Evolutionary conservation across 2,329 filamentous ascomycete species (phyloP).

Genomic region (Neofusicoccum umdonicola): DNA sequence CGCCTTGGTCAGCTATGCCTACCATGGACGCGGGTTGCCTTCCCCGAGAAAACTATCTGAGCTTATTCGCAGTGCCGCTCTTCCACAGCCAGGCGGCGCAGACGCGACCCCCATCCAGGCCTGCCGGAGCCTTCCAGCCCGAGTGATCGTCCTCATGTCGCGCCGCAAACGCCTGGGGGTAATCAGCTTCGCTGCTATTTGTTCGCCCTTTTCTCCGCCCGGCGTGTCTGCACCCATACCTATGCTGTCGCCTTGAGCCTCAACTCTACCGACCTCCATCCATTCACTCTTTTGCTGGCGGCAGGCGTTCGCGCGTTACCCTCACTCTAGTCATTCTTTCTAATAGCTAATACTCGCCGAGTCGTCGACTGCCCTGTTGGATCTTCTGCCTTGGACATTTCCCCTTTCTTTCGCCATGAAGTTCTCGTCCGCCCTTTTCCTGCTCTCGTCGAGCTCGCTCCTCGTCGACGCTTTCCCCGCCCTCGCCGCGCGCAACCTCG

Average conservation of each 20-base stretch:
- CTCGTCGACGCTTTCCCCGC: slow-evolving; percentile 20
- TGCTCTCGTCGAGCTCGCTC: slow-evolving; percentile 17
- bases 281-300: slow-evolving; percentile 14
- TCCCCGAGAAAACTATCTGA: not conserved
- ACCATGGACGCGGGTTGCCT: not conserved
- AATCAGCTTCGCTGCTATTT: slow-evolving; percentile 11
- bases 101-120: not conserved
- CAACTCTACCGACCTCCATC: slow-evolving; percentile 9
- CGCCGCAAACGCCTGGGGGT: not conserved
- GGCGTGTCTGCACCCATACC: not conserved
- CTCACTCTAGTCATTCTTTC: slow-evolving; percentile 16
- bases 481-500: slow-evolving; percentile 12
- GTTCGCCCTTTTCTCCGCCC: not conserved
- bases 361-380: not conserved
- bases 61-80: not conserved
- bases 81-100: not conserved
- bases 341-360: not conserved
- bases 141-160: not conserved
- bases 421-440: slow-evolving; percentile 18
- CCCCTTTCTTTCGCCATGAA: slow-evolving; percentile 21
- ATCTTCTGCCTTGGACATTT: not conserved
- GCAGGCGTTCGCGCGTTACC: not conserved
- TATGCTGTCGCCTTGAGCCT: slow-evolving; percentile 6
- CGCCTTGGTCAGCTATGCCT: not conserved
- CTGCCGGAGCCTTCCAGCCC: not conserved